Base-by-base conservation (phyloP, 495 filamentous ascomycete genomes). In the Neurospora africana region DNA sequence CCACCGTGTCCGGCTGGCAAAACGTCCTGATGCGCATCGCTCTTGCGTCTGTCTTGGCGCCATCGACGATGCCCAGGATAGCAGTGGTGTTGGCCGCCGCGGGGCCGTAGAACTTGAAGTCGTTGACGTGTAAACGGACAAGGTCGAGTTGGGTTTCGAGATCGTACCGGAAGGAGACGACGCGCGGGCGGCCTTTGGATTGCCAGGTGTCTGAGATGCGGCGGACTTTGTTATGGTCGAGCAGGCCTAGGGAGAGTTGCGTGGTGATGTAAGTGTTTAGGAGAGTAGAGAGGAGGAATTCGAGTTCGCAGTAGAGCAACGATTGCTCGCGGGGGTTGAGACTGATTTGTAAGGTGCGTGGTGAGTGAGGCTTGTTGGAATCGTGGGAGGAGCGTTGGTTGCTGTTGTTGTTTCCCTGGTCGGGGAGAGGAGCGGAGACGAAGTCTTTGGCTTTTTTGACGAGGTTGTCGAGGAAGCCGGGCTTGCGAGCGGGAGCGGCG, bases 61-160 rank as follows among this genome's bases (percentile, higher is more conserved):
- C 81, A 35, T 84, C 77, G 5, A 86, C 71, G 8, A 84, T 73
- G 9, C 79, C 82, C 19, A 73, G 35, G 13, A 83, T 72, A 9
- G 75, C 69, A 2, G 76, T 72, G 0, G 68, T 58, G 9, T 78
- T 72, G 1, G 79, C 75, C 11, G 78, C 72, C 2, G 73, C 61
- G 1, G 76, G 77, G 9, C 82, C 82, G 73, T 81, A 81, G 77
- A 86, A 86, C 67, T 79, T 80, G 76, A 86, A 85, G 13, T 78
- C 76, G 19, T 82, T 70, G 3, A 81, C 70, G 72, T 85, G 83
- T 30, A 76, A 70, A 5, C 73, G 69, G 17, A 84, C 74, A 33
- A 86, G 77, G 0, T 84, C 83, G 30, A 86, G 70, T 76, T 86
- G 84, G 1, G 84, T 86, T 76, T 86, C 84, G 8, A 85, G 70